Conservation (phyloP, 192 early-diverging fungal genomes). For the Mortierella hygrophila region DNA sequence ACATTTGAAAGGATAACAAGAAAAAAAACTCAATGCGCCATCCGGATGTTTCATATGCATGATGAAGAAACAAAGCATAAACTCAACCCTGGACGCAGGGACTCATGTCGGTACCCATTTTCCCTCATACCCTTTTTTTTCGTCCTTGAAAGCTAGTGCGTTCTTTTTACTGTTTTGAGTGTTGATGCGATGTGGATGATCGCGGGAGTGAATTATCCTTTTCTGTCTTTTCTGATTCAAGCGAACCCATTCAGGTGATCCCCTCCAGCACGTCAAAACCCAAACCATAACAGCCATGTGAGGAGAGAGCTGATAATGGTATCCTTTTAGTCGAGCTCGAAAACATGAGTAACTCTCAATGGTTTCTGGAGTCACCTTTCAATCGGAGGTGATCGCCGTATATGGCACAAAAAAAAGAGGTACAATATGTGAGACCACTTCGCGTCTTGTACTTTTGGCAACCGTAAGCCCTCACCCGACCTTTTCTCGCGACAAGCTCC, state of each 20-base stretch:
- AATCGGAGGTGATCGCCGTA: background rate
- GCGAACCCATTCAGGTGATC: background rate
- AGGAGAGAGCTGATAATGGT: background rate
- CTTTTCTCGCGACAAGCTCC: background rate
- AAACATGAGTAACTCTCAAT: background rate
- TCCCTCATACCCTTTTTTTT: too few relatives aligned
- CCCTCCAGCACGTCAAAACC: background rate
- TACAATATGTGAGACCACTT: background rate
- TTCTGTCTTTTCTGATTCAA: background rate
- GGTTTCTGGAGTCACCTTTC: background rate
- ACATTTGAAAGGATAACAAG: too few relatives aligned
- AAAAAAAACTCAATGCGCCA: too few relatives aligned
- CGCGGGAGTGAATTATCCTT: background rate
- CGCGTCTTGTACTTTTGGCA: background rate
- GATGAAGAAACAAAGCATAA: too few relatives aligned
- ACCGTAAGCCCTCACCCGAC: background rate
- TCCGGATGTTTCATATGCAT: too few relatives aligned
- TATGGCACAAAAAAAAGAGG: background rate
- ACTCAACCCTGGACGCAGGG: too few relatives aligned
- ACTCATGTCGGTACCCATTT: too few relatives aligned
- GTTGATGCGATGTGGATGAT: background rate
- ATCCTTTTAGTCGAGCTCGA: background rate
- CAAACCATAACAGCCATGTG: background rate
- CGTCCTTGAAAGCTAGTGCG: background rate
- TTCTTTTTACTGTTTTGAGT: background rate